phyloP scores from a whole-genome alignment of 2,329 filamentous ascomycete species.

The Macroventuria anomochaeta region DNA sequence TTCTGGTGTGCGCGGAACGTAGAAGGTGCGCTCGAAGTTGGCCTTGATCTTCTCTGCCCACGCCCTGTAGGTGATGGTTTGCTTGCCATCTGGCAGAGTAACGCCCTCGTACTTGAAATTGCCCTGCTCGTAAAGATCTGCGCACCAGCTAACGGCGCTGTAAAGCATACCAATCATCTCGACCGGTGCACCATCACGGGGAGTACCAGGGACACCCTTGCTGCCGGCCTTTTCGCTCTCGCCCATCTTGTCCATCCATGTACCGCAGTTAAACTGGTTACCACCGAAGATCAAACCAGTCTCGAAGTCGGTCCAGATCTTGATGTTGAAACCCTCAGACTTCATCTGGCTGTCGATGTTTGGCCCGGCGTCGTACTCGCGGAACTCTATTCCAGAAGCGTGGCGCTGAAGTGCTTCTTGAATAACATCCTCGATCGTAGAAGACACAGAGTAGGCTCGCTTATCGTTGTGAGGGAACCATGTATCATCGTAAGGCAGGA shows the following conservation, averaged over 20 bases:
- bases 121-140: slow-evolving; percentile 69
- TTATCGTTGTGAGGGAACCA: slow-evolving; percentile 86
- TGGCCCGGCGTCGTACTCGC: slow-evolving; percentile 91
- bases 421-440: slow-evolving; percentile 85
- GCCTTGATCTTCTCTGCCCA: slow-evolving; percentile 82
- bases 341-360: slow-evolving; percentile 92
- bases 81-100: slow-evolving; percentile 64
- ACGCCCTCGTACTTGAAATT: slow-evolving; percentile 78
- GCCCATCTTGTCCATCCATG: slow-evolving; percentile 99
- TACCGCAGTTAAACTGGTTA: slow-evolving; percentile 93
- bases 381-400: slow-evolving; percentile 86
- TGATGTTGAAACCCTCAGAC: slow-evolving; percentile 87
- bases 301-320: slow-evolving; percentile 88
- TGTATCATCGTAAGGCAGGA: slow-evolving; percentile 93
- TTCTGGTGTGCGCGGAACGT: slow-evolving; percentile 71
- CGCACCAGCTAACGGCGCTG: slow-evolving; percentile 84
- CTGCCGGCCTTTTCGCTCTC: slow-evolving; percentile 89
- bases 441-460: slow-evolving; percentile 83
- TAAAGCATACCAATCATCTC: slow-evolving; percentile 95
- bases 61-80: slow-evolving; percentile 70
- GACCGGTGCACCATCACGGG: slow-evolving; percentile 90
- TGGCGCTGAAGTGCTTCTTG: slow-evolving; percentile 94
- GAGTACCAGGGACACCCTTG: slow-evolving; percentile 95
- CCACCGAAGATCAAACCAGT: slow-evolving; percentile 93
- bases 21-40: slow-evolving; percentile 94